These are phyloP conservation scores for Syzygium grande DNA, from an alignment of 345 rosid genomes.

Conservation along the genomic window DNA sequence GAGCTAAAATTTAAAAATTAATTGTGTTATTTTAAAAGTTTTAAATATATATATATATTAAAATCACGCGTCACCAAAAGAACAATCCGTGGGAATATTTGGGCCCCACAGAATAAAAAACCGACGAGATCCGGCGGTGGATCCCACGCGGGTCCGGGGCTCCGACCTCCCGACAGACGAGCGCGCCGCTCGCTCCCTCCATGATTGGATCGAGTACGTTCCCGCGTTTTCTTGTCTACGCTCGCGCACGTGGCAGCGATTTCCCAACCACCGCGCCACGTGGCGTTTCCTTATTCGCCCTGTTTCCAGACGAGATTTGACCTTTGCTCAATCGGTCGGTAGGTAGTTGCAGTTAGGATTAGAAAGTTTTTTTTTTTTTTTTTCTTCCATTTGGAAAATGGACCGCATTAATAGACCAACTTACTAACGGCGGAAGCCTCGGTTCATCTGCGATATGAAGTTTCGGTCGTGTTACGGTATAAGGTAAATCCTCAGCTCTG, in stretches of 20 bases:
- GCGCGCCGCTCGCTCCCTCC: neutral
- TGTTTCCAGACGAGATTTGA: neutral
- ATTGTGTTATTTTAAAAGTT: too few species aligned
- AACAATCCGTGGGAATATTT: neutral
- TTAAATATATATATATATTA: too few species aligned
- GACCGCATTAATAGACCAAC: neutral
- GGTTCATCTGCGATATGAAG: neutral
- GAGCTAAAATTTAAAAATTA: too few species aligned
- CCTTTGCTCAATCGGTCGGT: neutral
- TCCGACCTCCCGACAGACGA: neutral
- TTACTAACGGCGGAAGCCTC: neutral
- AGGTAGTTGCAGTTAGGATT: fast-evolving
- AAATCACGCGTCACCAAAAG: too few species aligned
- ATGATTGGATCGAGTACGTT: neutral
- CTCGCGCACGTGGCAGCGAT: neutral
- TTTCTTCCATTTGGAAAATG: neutral
- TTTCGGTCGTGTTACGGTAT: neutral
- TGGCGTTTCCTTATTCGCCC: neutral
- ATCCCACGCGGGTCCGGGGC: neutral
- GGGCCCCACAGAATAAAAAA: neutral
- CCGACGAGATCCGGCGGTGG: neutral
- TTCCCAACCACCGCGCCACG: neutral
- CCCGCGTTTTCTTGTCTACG: neutral
- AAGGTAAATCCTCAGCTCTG: neutral
- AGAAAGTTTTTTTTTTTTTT: too few species aligned